Conservation (phyloP, 2,329 filamentous ascomycete genomes). For the Metarhizium guizhouense region DNA sequence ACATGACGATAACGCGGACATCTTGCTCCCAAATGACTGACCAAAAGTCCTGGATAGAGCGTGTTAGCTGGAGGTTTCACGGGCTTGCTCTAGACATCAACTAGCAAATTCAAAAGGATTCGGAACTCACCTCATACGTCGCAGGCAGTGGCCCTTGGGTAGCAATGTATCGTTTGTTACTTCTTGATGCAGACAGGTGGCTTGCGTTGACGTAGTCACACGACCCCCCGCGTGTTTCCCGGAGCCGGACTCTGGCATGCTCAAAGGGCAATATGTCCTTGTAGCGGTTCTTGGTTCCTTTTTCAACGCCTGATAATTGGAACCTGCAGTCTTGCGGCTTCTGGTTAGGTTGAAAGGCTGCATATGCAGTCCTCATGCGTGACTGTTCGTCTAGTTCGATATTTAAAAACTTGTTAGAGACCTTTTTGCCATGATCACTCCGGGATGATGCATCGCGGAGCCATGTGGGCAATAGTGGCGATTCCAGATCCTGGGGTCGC, state of each 20-base stretch:
- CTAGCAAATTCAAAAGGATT: not conserved
- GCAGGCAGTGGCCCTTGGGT: slow-evolving; percentile 88
- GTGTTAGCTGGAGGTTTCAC: not conserved
- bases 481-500: slow-evolving; percentile 36
- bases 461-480: slow-evolving; percentile 62
- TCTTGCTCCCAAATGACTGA: slow-evolving; percentile 96
- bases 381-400: slow-evolving; percentile 82
- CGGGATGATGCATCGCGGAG: slow-evolving; percentile 58
- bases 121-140: slow-evolving; percentile 70
- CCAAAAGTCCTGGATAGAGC: slow-evolving; percentile 76
- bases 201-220: slow-evolving; percentile 98
- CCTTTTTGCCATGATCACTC: slow-evolving; percentile 65
- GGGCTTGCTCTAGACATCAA: not conserved
- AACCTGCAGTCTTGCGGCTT: slow-evolving; percentile 31
- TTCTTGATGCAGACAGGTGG: slow-evolving; percentile 68
- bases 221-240: slow-evolving; percentile 53
- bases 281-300: slow-evolving; percentile 91
- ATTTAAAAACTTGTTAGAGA: slow-evolving; percentile 73
- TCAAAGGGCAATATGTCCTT: slow-evolving; percentile 98
- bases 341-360: slow-evolving; percentile 34
- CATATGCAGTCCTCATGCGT: slow-evolving; percentile 78
- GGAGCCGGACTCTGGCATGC: slow-evolving; percentile 76
- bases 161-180: slow-evolving; percentile 89
- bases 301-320: slow-evolving; percentile 85
- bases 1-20: slow-evolving; percentile 88